phyloP scores from a whole-genome alignment of 768 basidiomycete genomes.

The Termitomyces sp. region DNA sequence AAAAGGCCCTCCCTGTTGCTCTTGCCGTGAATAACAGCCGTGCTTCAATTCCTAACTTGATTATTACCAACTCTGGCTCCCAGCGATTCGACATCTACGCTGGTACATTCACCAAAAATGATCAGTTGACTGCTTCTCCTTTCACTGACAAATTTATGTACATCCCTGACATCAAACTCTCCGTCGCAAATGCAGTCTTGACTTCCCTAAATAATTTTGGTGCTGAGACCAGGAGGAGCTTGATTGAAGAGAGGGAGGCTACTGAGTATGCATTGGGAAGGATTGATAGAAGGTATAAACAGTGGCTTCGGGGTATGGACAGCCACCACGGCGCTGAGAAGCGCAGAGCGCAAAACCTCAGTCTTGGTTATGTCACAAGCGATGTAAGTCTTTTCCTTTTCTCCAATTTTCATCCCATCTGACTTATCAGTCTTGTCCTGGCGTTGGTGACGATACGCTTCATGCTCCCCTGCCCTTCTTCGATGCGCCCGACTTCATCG shows the following conservation, averaged over 20 bases:
- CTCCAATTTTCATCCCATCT: not conserved
- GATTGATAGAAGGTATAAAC: constrained; percentile 9
- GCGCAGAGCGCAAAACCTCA: constrained; percentile 45
- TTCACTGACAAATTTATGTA: constrained; percentile 62
- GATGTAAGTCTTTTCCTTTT: constrained; percentile 3
- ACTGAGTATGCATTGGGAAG: constrained; percentile 7
- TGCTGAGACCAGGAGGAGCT: not conserved
- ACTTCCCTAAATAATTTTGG: constrained; percentile 40
- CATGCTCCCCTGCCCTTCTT: constrained; percentile 61
- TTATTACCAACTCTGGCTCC: constrained; percentile 61
- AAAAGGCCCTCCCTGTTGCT: constrained; percentile 47
- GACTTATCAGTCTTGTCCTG: constrained; percentile 52
- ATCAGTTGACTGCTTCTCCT: constrained; percentile 71
- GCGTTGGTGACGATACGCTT: constrained; percentile 65
- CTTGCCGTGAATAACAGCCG: constrained; percentile 62
- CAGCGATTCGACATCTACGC: constrained; percentile 62
- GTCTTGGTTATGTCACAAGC: constrained; percentile 69
- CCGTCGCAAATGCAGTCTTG: constrained; percentile 48
- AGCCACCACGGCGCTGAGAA: constrained; percentile 28
- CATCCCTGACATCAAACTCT: constrained; percentile 48
- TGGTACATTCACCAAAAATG: constrained; percentile 75
- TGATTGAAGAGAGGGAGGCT: constrained; percentile 27
- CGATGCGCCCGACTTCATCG: constrained; percentile 51
- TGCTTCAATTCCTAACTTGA: constrained; percentile 51
- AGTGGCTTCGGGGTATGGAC: constrained; percentile 59